Percentiles rank a stretch among this genome's conserved stretches.
These are phyloP conservation scores for Blastocystis sp. DNA, from an alignment of 352 stramenopile species.

Conservation along the genomic window DNA sequence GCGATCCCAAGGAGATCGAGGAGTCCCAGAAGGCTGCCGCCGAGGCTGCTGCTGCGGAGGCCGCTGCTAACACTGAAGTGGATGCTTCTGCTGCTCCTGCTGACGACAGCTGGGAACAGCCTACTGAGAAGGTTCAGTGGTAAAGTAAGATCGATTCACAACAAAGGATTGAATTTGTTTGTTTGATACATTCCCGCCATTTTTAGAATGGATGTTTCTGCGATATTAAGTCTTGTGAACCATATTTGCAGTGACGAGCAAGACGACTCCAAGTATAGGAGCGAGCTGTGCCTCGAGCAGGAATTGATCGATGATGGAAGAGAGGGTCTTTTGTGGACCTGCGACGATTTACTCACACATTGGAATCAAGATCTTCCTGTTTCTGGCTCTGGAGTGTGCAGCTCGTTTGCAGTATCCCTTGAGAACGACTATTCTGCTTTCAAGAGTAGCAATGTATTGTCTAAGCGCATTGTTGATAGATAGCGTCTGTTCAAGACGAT, in stretches of 20 bases:
- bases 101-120: conserved; percentile 35
- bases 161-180: conserved; percentile 42
- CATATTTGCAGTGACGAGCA: not conserved
- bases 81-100: conserved; percentile 2
- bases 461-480: not conserved
- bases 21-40: conserved; percentile 92
- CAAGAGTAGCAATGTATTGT: not conserved
- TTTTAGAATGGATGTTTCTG: not conserved
- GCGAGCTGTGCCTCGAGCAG: not conserved
- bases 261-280: not conserved
- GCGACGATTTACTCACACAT: not conserved
- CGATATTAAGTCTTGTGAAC: not conserved
- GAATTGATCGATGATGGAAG: not conserved
- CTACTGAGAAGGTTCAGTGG: conserved; percentile 3
- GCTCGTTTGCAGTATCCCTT: not conserved
- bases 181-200: not conserved
- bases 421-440: not conserved
- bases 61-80: not conserved
- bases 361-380: not conserved
- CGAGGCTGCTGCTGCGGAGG: conserved; percentile 59
- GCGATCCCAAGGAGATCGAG: conserved; percentile 98
- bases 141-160: conserved; percentile 18
- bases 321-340: not conserved
- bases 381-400: not conserved
- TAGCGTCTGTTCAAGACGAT: not conserved